These are phyloP conservation scores for Cercospora janseana DNA, from an alignment of 2,329 filamentous ascomycete species.

Conservation along the genomic window DNA sequence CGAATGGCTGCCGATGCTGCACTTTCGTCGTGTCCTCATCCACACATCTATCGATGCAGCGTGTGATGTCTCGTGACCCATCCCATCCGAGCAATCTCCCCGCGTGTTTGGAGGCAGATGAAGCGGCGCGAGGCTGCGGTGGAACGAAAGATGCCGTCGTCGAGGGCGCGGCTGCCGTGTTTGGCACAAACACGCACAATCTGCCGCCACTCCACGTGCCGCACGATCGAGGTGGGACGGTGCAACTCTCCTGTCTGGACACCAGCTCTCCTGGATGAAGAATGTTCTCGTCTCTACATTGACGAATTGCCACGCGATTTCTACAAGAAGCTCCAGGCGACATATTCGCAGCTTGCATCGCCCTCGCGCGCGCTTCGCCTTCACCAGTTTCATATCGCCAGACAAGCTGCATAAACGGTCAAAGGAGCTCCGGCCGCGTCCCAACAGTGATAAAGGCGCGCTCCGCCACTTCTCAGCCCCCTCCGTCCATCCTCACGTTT, in stretches of 20 bases:
- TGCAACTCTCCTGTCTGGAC: conserved; percentile 2
- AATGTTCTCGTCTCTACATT: no score
- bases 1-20: no score
- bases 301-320: no score
- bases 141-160: background rate
- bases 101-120: background rate
- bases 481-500: background rate
- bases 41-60: no score
- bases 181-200: conserved; percentile 1
- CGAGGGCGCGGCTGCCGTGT: conserved; percentile 3
- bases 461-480: background rate
- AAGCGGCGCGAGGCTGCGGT: background rate
- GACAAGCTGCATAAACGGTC: background rate
- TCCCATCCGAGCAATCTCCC: no score
- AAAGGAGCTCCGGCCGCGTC: background rate
- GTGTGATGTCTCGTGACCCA: no score
- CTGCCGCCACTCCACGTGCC: conserved; percentile 6
- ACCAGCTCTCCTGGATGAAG: background rate
- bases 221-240: conserved; percentile 3
- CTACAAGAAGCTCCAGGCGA: no score
- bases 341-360: no score
- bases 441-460: background rate
- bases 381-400: conserved; percentile 1
- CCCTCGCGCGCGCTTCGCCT: no score
- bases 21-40: no score